phyloP scores from a whole-genome alignment of 2,329 filamentous ascomycete genomes.

The Fusarium sp. region DNA sequence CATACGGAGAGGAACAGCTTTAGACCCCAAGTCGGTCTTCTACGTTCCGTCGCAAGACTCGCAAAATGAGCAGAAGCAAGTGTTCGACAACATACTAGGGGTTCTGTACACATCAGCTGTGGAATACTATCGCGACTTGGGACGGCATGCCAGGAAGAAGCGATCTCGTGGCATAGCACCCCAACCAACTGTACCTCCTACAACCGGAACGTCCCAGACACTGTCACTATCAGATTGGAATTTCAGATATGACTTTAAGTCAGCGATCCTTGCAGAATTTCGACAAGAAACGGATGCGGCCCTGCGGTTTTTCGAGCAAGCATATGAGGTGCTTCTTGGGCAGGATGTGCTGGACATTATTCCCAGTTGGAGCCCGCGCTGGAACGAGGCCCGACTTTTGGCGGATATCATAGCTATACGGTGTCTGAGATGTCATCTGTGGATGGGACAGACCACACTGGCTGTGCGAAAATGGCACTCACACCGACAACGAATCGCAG shows the following conservation, averaged over 20 bases:
- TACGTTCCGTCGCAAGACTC: slow-evolving; percentile 82
- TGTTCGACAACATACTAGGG: slow-evolving; percentile 78
- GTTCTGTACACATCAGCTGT: slow-evolving; percentile 79
- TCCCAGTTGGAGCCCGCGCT: slow-evolving; percentile 88
- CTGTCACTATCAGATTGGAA: slow-evolving; percentile 91
- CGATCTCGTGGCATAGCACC: slow-evolving; percentile 82
- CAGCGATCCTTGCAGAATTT: slow-evolving; percentile 90
- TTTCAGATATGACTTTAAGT: slow-evolving; percentile 93
- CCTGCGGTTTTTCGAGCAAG: slow-evolving; percentile 85
- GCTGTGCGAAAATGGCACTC: slow-evolving; percentile 84
- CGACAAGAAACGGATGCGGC: slow-evolving; percentile 92
- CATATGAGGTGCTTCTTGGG: slow-evolving; percentile 85
- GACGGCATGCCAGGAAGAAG: slow-evolving; percentile 92
- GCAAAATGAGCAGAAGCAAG: slow-evolving; percentile 75
- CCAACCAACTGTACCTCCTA: slow-evolving; percentile 84
- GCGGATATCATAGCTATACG: slow-evolving; percentile 85
- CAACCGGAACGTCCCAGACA: slow-evolving; percentile 84
- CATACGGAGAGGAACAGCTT: slow-evolving; percentile 80
- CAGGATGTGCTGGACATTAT: slow-evolving; percentile 89
- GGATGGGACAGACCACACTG: slow-evolving; percentile 80
- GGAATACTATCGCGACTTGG: slow-evolving; percentile 94
- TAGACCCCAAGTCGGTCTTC: slow-evolving; percentile 88
- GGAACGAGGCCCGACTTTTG: slow-evolving; percentile 91
- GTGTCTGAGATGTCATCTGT: slow-evolving; percentile 83
- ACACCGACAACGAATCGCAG: slow-evolving; percentile 79